Conservation (phyloP, 148 eudicot species). For the Camellia sinensis region DNA sequence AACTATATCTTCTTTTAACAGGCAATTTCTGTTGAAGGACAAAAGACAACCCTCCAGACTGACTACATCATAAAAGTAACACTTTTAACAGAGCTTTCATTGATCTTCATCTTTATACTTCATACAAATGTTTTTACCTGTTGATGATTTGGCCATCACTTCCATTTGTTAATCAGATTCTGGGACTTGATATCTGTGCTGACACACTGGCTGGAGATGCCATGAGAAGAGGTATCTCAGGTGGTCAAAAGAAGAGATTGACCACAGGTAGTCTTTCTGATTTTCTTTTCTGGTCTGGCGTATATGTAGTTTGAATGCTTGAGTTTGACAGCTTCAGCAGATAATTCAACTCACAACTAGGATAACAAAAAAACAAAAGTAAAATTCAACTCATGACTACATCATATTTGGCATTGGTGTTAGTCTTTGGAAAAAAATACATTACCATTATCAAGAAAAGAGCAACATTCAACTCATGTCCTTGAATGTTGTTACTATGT, state of each 20-base stretch:
- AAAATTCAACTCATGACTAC: too few relatives aligned
- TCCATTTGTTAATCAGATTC: constrained; percentile 44
- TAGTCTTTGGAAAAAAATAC: too few relatives aligned
- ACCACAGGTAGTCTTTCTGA: constrained; percentile 51
- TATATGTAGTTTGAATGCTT: neutral
- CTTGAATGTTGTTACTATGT: neutral
- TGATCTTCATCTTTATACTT: constrained; percentile 1
- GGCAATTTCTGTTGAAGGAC: constrained; percentile 77
- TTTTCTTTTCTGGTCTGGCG: neutral
- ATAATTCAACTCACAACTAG: too few relatives aligned
- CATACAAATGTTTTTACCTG: neutral
- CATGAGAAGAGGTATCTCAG: constrained; percentile 86
- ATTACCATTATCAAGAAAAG: too few relatives aligned
- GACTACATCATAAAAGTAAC: constrained; percentile 77
- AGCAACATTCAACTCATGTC: too few relatives aligned
- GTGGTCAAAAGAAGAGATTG: constrained; percentile 85
- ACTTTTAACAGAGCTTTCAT: constrained; percentile 5
- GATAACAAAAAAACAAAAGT: too few relatives aligned
- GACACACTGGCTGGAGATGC: constrained; percentile 71
- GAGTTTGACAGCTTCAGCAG: neutral
- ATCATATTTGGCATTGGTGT: too few relatives aligned
- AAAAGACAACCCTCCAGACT: constrained; percentile 63
- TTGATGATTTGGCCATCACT: constrained; percentile 9
- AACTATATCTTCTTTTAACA: constrained; percentile 27
- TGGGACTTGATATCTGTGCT: constrained; percentile 77